These are phyloP conservation scores for Termitomyces sp. DNA, from an alignment of 768 basidiomycete species.

Conservation along the genomic window DNA sequence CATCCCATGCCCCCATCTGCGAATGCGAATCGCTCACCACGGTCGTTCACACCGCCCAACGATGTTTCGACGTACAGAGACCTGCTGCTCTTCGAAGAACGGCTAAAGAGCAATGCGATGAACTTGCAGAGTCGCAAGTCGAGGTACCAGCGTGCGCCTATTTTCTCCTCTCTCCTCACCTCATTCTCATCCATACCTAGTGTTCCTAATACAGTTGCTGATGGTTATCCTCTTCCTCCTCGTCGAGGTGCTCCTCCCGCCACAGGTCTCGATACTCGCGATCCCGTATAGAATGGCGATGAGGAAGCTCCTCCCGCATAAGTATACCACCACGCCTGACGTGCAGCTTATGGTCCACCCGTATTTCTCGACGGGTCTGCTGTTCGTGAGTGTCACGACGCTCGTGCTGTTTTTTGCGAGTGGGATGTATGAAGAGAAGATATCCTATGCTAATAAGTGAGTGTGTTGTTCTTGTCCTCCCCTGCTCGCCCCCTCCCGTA, in stretches of 20 bases:
- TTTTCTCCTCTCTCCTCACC: neutral
- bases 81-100: slow-evolving; percentile 89
- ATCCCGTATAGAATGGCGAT: slow-evolving; percentile 60
- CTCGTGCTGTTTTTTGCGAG: slow-evolving; percentile 94
- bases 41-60: slow-evolving; percentile 53
- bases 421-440: slow-evolving; percentile 95
- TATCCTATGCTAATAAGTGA: slow-evolving; percentile 93
- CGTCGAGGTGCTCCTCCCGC: slow-evolving; percentile 69
- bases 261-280: slow-evolving; percentile 61
- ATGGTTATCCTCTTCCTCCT: slow-evolving; percentile 69
- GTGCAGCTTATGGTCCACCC: slow-evolving; percentile 55
- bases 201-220: slow-evolving; percentile 72
- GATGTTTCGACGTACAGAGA: slow-evolving; percentile 85
- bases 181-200: slow-evolving; percentile 34
- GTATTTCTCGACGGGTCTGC: slow-evolving; percentile 74
- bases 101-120: slow-evolving; percentile 93
- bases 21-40: slow-evolving; percentile 28
- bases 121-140: slow-evolving; percentile 75
- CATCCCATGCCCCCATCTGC: neutral
- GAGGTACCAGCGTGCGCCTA: slow-evolving; percentile 70
- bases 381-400: slow-evolving; percentile 89
- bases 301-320: slow-evolving; percentile 45
- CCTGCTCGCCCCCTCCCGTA: too few species aligned
- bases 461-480: slow-evolving; percentile 26
- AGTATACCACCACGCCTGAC: slow-evolving; percentile 19